Conservation (phyloP, 2,329 filamentous ascomycete genomes). For the Verticillium isaacii region DNA sequence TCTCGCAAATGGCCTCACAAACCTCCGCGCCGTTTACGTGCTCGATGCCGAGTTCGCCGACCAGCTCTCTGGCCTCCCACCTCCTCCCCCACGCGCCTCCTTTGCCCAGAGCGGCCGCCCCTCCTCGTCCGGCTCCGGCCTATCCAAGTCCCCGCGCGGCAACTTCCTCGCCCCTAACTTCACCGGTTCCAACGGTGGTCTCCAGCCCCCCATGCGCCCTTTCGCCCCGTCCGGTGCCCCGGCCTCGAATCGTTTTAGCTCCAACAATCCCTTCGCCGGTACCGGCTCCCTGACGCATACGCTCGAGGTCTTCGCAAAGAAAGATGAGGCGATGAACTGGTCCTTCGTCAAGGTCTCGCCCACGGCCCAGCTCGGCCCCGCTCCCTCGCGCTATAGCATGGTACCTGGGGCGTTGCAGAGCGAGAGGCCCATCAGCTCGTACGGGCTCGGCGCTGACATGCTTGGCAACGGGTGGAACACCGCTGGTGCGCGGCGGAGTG, state of each 20-base stretch:
- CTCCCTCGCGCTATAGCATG: slow-evolving; percentile 10
- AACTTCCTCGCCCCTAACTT: slow-evolving; percentile 2
- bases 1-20: slow-evolving; percentile 68
- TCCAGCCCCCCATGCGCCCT: slow-evolving; percentile 20
- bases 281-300: slow-evolving; percentile 41
- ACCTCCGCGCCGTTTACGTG: slow-evolving; percentile 74
- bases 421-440: slow-evolving; percentile 48
- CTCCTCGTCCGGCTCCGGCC: slow-evolving; percentile 24
- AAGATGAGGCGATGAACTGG: slow-evolving; percentile 54
- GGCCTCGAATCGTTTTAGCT: slow-evolving; percentile 44
- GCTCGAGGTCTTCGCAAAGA: slow-evolving; percentile 57
- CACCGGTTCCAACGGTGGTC: slow-evolving; percentile 9
- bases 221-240: slow-evolving; percentile 14
- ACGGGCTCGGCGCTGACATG: slow-evolving; percentile 51
- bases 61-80: slow-evolving; percentile 64
- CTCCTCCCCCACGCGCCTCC: slow-evolving; percentile 54
- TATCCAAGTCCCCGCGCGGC: slow-evolving; percentile 6
- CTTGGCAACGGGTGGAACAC: slow-evolving; percentile 43
- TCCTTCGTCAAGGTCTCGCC: slow-evolving; percentile 48
- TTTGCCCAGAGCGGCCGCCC: slow-evolving; percentile 33
- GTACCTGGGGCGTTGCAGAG: slow-evolving; percentile 8
- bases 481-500: slow-evolving; percentile 47
- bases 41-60: slow-evolving; percentile 81
- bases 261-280: slow-evolving; percentile 43
- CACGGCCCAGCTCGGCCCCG: slow-evolving; percentile 15